Conservation (phyloP, 495 filamentous ascomycete species). For the Terfezia claveryi region DNA sequence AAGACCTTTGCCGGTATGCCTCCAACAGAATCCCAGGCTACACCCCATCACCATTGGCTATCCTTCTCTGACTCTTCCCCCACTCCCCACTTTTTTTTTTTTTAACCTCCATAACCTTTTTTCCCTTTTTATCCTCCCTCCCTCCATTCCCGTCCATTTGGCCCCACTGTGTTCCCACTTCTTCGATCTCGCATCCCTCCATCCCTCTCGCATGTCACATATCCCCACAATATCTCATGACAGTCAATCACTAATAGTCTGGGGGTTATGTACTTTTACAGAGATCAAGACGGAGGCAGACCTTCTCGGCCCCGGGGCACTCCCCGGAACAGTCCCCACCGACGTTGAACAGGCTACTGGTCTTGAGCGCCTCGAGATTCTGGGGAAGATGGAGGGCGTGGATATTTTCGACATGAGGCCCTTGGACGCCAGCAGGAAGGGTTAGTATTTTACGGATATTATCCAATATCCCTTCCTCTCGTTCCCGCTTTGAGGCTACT, state of each 20-base stretch:
- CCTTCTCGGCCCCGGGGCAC: slow-evolving; percentile 61
- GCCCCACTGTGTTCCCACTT: not conserved
- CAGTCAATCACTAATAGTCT: not conserved
- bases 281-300: slow-evolving; percentile 66
- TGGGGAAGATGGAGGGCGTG: slow-evolving; percentile 97
- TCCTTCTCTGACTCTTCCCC: not conserved
- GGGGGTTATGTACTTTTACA: slow-evolving; percentile 21
- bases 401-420: slow-evolving; percentile 98
- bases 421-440: slow-evolving; percentile 69
- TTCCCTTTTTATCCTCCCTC: not conserved
- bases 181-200: not conserved
- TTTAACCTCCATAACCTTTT: too few species aligned
- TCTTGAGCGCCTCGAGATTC: slow-evolving; percentile 91
- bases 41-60: too few species aligned
- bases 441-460: slow-evolving; percentile 24
- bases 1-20: not conserved
- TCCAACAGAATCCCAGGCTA: too few species aligned
- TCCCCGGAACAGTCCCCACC: slow-evolving; percentile 64
- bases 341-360: slow-evolving; percentile 89
- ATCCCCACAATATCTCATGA: not conserved
- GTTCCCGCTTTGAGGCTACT: not conserved
- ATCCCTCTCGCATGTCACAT: not conserved
- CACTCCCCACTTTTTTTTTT: too few species aligned
- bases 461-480: not conserved
- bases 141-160: not conserved